Evolutionary conservation across 441 rosid species (phyloP), one percentile per base, ranked within the genome.

Genomic region (Capsella rubella): DNA sequence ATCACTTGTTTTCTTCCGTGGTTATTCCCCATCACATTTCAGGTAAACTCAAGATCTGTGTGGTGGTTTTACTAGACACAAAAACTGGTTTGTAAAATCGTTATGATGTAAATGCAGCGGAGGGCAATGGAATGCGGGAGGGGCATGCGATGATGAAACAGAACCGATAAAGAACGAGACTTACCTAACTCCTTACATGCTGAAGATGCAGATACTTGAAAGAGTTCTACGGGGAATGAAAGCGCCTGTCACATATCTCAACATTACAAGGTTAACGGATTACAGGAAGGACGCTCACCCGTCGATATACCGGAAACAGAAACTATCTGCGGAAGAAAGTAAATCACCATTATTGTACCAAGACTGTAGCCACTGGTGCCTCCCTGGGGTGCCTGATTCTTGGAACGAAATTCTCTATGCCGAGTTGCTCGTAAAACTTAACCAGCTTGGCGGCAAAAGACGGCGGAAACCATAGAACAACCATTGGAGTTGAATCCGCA

Each of bases 311-410:
- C 61, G 96, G 79, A 92, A 83, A 79, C 85, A 73, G 21, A 73
- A 82, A 28, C 12, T 85, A 14, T 15, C 92, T 0, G 74, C 32
- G 0, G 91, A 68, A 28, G 90, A 92, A 79, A 79, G 83, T 56
- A 80, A 64, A 65, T 65, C 89, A 0, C 89, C 93, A 0, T 51
- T 87, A 75, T 75, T 27, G 68, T 89, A 67, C 82, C 97, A 95
- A 65, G 99, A 95, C 64, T 95, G 99, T 83, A 92, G 99, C 84
- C 99, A 95, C 35, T 95, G 99, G 98, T 95, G 98, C 81, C 95
- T 95, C 53, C 98, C 98, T 0, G 99, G 99, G 0, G 97, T 95
- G 13, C 97, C 97, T 0, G 99, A 95, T 58, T 70, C 86, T 0
- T 95, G 99, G 98, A 95, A 95, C 46, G 96, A 92, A 75, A 84